Evolutionary conservation across 208 protist genomes (phyloP), one percentile per base, ranked within the genome.

Genomic region (Acanthamoeba castellanii): DNA sequence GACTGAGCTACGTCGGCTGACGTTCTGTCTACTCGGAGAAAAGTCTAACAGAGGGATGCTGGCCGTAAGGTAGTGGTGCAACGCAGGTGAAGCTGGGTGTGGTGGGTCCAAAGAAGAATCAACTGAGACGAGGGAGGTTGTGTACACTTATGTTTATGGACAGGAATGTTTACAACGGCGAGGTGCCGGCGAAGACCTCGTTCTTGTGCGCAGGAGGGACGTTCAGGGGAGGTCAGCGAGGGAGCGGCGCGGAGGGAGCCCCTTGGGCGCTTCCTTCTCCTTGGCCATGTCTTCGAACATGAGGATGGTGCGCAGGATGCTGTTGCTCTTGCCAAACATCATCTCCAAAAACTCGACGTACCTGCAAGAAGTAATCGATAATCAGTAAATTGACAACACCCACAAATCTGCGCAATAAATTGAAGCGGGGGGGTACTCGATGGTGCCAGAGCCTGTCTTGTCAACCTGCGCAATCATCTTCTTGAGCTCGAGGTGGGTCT

Each of bases 251-350:
- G 92, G 66, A 37, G 95, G 95, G 50, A 55, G 45, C 20, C 32
- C 32, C 59, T 93, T 93, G 81, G 92, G 92, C 25, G 37, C 68
- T 61, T 94, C 95, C 50, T 32, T 13, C 55, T 92, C 81, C 27
- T 96, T 96, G 8, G 25, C 82, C 90, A 95, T 92, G 25, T 95
- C 95, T 87, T 96, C 95, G 93, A 96, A 96, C 95, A 96, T 96
- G 72, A 96, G 78, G 93, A 96, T 96, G 25, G 37, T 74, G 9
- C 50, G 20, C 57, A 93, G 37, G 59, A 74, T 74, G 66, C 45
- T 61, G 59, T 93, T 74, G 70, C 66, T 59, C 25, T 27, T 42
- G 32, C 81, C 81, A 14, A 88, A 88, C 81, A 88, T 88, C 81
- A 88, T 88, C 42, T 88, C 81, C 81, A 88, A 88, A 37, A 88